Percentiles rank a stretch among this genome's conserved stretches.
Conservation (phyloP, 208 protist species). For the Sergeia podlipaevii region DNA sequence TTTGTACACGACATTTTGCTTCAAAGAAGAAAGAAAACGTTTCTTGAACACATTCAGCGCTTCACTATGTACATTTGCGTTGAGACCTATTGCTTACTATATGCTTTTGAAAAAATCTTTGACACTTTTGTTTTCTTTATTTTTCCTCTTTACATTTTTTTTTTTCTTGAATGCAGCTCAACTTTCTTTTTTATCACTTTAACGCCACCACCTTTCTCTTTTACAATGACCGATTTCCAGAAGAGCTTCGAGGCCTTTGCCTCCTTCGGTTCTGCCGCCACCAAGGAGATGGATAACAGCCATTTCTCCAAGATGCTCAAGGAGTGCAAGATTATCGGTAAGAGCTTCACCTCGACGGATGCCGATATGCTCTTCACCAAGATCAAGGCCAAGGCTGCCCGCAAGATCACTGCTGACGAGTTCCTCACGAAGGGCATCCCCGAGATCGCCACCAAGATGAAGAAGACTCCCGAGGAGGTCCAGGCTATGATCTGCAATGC, state of each 20-base stretch:
- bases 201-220: not conserved
- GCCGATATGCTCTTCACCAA: slow-evolving; percentile 91
- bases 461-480: slow-evolving; percentile 73
- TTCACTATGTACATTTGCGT: too few species aligned
- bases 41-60: too few species aligned
- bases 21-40: too few species aligned
- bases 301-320: slow-evolving; percentile 92
- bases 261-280: slow-evolving; percentile 78
- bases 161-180: slow-evolving; percentile 7
- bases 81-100: too few species aligned
- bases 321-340: slow-evolving; percentile 89
- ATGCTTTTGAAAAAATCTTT: too few species aligned
- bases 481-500: slow-evolving; percentile 34
- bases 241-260: slow-evolving; percentile 78
- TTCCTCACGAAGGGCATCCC: slow-evolving; percentile 73
- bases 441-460: slow-evolving; percentile 84
- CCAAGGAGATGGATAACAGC: slow-evolving; percentile 89
- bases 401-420: slow-evolving; percentile 74
- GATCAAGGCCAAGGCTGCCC: slow-evolving; percentile 86
- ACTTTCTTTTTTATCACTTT: slow-evolving; percentile 1
- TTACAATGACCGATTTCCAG: slow-evolving; percentile 41
- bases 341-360: slow-evolving; percentile 84
- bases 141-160: not conserved
- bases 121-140: too few species aligned
- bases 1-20: too few species aligned